Percentiles rank a stretch among this genome's conserved stretches.
These are phyloP conservation scores for Nelumbo lutea DNA, from an alignment of 164 flowering plant genomes.

Conservation along the genomic window DNA sequence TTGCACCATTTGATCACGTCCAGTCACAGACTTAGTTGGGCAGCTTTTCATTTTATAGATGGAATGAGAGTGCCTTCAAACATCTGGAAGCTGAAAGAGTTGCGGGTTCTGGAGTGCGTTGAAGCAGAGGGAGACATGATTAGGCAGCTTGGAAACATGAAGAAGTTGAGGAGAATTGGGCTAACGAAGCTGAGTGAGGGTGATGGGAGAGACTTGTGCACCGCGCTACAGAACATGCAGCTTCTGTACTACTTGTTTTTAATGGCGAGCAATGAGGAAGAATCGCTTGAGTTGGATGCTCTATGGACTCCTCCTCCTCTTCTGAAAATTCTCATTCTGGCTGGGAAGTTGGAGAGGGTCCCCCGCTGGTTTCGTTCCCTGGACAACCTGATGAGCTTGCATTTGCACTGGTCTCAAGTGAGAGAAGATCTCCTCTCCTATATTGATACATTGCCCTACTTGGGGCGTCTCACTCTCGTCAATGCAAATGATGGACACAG, in stretches of 20 bases:
- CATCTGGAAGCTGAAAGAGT: neutral
- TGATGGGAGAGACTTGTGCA: neutral
- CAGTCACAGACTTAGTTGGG: neutral
- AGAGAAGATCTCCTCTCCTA: neutral
- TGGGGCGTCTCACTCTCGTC: conserved; percentile 1
- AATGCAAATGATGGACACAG: neutral
- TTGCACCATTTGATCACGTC: neutral
- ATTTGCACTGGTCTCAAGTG: conserved; percentile 1
- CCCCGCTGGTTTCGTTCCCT: conserved; percentile 2
- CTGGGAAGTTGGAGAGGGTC: neutral
- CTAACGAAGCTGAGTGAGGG: neutral
- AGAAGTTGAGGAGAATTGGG: neutral
- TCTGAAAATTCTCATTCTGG: neutral
- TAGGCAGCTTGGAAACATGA: neutral
- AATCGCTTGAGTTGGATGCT: neutral
- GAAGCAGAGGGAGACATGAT: neutral
- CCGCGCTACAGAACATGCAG: neutral
- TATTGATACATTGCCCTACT: neutral
- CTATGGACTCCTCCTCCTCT: neutral
- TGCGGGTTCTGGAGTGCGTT: neutral
- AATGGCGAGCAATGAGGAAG: neutral
- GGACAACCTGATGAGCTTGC: neutral
- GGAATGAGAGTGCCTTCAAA: neutral
- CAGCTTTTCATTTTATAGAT: neutral
- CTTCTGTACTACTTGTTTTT: neutral